Evolutionary conservation across 1,139 yeast species (phyloP).

Genomic region (Suhomyces bokatorum): DNA sequence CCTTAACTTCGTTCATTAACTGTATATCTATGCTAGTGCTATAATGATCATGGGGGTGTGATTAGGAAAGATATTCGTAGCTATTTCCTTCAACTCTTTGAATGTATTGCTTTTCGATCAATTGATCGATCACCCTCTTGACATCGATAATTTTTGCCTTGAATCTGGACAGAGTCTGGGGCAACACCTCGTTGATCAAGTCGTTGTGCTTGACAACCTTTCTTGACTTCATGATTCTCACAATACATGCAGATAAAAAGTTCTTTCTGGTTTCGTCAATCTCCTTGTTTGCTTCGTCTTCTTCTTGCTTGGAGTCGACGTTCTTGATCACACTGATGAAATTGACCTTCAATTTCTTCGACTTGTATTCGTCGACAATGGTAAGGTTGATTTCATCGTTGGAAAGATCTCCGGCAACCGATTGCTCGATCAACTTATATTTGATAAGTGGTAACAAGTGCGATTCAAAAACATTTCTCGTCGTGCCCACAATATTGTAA

Average conservation of each 20-base stretch:
- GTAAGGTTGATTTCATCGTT: slow-evolving; percentile 63
- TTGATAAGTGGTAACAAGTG: slow-evolving; percentile 79
- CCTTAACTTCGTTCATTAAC: not conserved
- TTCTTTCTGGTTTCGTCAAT: slow-evolving; percentile 85
- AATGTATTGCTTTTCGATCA: slow-evolving; percentile 85
- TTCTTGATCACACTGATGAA: slow-evolving; percentile 80
- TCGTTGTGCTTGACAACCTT: slow-evolving; percentile 76
- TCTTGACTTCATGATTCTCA: slow-evolving; percentile 94
- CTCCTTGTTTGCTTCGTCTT: slow-evolving; percentile 80
- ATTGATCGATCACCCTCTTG: slow-evolving; percentile 79
- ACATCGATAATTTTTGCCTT: slow-evolving; percentile 83
- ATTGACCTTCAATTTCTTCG: slow-evolving; percentile 81
- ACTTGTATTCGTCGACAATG: slow-evolving; percentile 78
- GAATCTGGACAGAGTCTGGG: slow-evolving; percentile 83
- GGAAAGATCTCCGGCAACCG: slow-evolving; percentile 53
- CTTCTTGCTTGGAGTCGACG: slow-evolving; percentile 69
- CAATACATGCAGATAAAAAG: slow-evolving; percentile 89
- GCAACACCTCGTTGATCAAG: slow-evolving; percentile 83
- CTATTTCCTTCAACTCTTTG: slow-evolving; percentile 74
- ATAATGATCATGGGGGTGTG: not conserved
- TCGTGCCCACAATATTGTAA: slow-evolving; percentile 65
- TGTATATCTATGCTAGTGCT: slow-evolving; percentile 5
- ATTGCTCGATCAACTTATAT: slow-evolving; percentile 69
- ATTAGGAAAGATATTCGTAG: slow-evolving; percentile 54
- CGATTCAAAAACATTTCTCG: slow-evolving; percentile 65